phyloP scores from a whole-genome alignment of 495 filamentous ascomycete genomes.

The Rhizodiscina lignyota region DNA sequence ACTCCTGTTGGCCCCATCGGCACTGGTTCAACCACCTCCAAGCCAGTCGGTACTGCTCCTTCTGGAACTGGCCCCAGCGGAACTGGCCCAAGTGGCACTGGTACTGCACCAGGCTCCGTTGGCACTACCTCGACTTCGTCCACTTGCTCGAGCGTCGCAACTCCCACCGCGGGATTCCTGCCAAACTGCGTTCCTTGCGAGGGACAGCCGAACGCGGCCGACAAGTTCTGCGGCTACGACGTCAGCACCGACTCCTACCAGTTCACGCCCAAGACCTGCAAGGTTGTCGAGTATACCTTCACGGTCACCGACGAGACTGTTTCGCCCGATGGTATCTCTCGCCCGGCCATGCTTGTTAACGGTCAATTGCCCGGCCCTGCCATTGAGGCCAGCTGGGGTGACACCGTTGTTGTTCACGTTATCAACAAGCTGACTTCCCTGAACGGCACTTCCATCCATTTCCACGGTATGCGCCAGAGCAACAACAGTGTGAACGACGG shows the following conservation, averaged over 20 bases:
- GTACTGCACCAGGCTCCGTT: conserved; percentile 4
- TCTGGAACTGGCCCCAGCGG: no score
- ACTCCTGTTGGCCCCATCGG: no score
- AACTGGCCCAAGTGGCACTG: no score
- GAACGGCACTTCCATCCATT: conserved; percentile 34
- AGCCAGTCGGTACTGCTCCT: no score
- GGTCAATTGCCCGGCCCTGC: conserved; percentile 20
- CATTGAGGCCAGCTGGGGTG: conserved; percentile 23
- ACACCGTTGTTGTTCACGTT: conserved; percentile 18
- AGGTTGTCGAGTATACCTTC: conserved; percentile 14
- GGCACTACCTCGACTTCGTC: conserved; percentile 2
- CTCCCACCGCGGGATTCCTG: conserved; percentile 6
- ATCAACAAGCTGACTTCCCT: conserved; percentile 15
- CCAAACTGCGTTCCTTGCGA: conserved; percentile 19
- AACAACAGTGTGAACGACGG: conserved; percentile 29
- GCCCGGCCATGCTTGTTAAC: conserved; percentile 16
- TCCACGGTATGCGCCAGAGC: conserved; percentile 33
- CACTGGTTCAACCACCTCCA: no score
- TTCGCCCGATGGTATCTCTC: conserved; percentile 18
- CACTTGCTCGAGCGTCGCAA: conserved; percentile 4
- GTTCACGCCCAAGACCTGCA: conserved; percentile 19
- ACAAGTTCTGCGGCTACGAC: conserved; percentile 17
- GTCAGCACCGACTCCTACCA: conserved; percentile 19
- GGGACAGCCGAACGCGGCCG: conserved; percentile 14
- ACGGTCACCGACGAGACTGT: conserved; percentile 18